Evolutionary conservation across 2,329 filamentous ascomycete genomes (phyloP).

Genomic region (Periconia macrospinosa): DNA sequence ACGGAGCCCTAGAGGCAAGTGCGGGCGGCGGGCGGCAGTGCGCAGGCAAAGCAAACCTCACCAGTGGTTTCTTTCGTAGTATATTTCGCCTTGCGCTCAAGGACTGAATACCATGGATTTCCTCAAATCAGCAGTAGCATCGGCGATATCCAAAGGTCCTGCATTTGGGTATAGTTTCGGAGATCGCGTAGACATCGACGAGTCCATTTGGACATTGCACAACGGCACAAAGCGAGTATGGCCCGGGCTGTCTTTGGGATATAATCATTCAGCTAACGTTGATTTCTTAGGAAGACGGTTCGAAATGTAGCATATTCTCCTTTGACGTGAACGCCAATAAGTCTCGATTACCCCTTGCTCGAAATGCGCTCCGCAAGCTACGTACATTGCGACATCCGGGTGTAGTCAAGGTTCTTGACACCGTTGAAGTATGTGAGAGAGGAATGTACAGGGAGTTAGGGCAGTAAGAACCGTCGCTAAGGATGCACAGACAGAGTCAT

Average conservation of each 20-base stretch:
- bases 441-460: background rate
- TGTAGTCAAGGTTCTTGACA: conserved; percentile 90
- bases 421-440: conserved; percentile 71
- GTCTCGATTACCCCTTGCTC: conserved; percentile 79
- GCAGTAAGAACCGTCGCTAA: conserved; percentile 13
- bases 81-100: background rate
- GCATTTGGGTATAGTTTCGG: conserved; percentile 92
- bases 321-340: conserved; percentile 86
- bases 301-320: conserved; percentile 93
- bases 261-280: conserved; percentile 20
- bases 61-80: no score
- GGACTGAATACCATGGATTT: conserved; percentile 74
- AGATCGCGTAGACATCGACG: conserved; percentile 86
- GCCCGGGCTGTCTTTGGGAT: conserved; percentile 17
- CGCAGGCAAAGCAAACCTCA: no score
- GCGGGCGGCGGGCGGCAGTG: background rate
- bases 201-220: conserved; percentile 94
- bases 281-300: conserved; percentile 76
- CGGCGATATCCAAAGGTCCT: conserved; percentile 91
- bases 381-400: conserved; percentile 92
- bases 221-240: conserved; percentile 88
- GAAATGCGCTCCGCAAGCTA: conserved; percentile 91
- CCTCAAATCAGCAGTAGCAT: conserved; percentile 94
- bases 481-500: conserved; percentile 73
- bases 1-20: background rate